These are phyloP conservation scores for Tetracentron sinense DNA, from an alignment of 164 flowering plant genomes.

Conservation along the genomic window DNA sequence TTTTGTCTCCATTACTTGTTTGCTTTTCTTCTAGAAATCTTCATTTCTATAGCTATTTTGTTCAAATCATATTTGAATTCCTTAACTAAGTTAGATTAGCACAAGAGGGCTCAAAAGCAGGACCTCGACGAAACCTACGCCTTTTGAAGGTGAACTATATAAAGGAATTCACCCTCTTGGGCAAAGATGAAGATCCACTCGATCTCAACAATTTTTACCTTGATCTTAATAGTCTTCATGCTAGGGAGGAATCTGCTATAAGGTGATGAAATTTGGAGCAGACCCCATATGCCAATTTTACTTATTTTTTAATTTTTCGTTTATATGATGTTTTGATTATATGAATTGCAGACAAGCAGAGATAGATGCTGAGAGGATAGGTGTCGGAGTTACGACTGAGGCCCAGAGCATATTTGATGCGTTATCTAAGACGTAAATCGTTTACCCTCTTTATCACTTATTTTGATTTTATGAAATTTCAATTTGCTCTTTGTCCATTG, in stretches of 20 bases:
- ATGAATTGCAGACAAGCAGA: constrained; percentile 75
- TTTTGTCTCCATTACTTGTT: not conserved
- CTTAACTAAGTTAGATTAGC: constrained; percentile 26
- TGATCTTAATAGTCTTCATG: constrained; percentile 49
- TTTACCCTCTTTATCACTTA: not conserved
- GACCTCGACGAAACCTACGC: constrained; percentile 55
- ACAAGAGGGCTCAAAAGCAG: constrained; percentile 77
- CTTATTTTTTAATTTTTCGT: not conserved
- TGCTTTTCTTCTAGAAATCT: not conserved
- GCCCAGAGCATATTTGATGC: constrained; percentile 66
- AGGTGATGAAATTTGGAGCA: constrained; percentile 30
- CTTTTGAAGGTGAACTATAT: constrained; percentile 76
- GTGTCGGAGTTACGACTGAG: constrained; percentile 35
- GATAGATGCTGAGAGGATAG: constrained; percentile 79
- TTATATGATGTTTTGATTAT: not conserved
- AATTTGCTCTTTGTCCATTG: not conserved
- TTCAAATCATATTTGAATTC: constrained; percentile 18
- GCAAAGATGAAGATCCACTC: constrained; percentile 77
- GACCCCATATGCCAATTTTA: not conserved
- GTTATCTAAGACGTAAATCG: constrained; percentile 75
- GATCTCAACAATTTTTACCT: constrained; percentile 44
- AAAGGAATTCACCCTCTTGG: constrained; percentile 62
- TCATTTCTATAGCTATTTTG: not conserved
- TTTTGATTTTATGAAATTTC: not conserved
- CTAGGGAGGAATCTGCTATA: constrained; percentile 54